phyloP scores from a whole-genome alignment of 139 green algal genomes.

The Deuterostichococcus epilithicus region DNA sequence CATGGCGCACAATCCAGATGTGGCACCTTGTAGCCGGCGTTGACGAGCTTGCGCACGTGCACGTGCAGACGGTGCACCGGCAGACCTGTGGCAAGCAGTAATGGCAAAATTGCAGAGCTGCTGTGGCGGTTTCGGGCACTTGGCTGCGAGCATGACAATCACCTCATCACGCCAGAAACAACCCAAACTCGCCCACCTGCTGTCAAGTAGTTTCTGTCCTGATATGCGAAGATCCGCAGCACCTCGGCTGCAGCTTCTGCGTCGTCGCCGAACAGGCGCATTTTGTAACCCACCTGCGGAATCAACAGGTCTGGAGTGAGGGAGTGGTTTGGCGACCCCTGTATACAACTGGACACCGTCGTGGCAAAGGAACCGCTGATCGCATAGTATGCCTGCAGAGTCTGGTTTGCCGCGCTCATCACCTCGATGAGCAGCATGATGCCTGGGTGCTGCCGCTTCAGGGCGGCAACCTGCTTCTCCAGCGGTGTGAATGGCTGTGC shows the following conservation, averaged over 20 bases:
- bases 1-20: neutral
- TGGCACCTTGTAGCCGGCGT: slow-evolving; percentile 74
- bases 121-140: too few relatives aligned
- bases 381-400: neutral
- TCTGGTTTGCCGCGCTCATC: neutral
- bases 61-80: slow-evolving; percentile 76
- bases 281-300: slow-evolving; percentile 74
- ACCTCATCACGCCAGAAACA: too few relatives aligned
- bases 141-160: too few relatives aligned
- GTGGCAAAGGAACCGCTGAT: neutral
- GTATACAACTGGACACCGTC: neutral
- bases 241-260: slow-evolving; percentile 58
- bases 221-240: slow-evolving; percentile 58
- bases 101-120: too few relatives aligned
- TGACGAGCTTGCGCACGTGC: slow-evolving; percentile 78
- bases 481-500: slow-evolving; percentile 66
- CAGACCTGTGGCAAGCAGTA: slow-evolving; percentile 28
- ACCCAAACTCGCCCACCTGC: slow-evolving; percentile 27
- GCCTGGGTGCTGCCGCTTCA: slow-evolving; percentile 54
- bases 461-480: slow-evolving; percentile 49
- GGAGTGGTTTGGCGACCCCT: neutral
- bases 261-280: slow-evolving; percentile 85
- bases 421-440: slow-evolving; percentile 81
- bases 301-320: neutral
- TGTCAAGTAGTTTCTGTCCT: slow-evolving; percentile 77